phyloP scores from a whole-genome alignment of 2,329 filamentous ascomycete species.

The Nothopassalora personata region DNA sequence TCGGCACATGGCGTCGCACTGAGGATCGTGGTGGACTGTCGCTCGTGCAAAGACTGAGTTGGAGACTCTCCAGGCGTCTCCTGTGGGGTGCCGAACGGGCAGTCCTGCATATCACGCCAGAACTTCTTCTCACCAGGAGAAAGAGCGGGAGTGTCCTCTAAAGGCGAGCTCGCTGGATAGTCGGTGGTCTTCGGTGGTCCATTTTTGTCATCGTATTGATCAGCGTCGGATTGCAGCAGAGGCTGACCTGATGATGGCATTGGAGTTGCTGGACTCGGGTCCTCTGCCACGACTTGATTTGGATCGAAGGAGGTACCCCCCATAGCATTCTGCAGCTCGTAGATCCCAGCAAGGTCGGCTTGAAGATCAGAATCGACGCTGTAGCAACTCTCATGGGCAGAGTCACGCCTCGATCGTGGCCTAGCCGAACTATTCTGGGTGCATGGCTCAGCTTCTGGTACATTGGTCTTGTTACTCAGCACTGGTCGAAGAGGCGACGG shows the following conservation, averaged over 20 bases:
- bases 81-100: not conserved
- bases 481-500: not conserved
- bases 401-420: not conserved
- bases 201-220: not conserved
- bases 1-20: not conserved
- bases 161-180: not conserved
- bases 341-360: constrained; percentile 14
- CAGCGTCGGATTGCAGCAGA: not conserved
- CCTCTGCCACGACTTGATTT: not conserved
- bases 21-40: not conserved
- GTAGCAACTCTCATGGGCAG: constrained; percentile 8
- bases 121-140: not conserved
- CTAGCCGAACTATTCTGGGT: not conserved
- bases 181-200: not conserved
- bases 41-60: not conserved
- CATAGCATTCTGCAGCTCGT: constrained; percentile 17
- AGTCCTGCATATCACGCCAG: not conserved
- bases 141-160: not conserved
- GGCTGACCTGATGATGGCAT: not conserved
- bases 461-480: not conserved
- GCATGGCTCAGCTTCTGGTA: too few relatives aligned
- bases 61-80: not conserved
- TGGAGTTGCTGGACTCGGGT: not conserved
- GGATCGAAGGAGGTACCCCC: constrained; percentile 4
- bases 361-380: constrained; percentile 14